Conservation (phyloP, 345 rosid genomes). For the Heritiera littoralis region DNA sequence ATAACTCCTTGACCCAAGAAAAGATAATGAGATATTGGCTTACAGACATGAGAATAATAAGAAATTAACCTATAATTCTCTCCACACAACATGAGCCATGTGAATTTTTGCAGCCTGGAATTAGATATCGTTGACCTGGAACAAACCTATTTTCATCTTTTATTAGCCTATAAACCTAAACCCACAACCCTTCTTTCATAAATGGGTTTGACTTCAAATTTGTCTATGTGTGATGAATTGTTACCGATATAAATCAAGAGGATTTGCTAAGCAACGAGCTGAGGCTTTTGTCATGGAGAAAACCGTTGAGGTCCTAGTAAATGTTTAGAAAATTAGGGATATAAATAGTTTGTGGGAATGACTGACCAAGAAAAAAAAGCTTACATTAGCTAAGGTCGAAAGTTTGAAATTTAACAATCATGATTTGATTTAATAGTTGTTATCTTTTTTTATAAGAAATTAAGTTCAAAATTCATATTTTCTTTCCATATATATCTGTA, state of each 20-base stretch:
- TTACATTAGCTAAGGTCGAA: neutral
- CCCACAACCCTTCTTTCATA: constrained; percentile 3
- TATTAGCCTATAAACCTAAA: constrained; percentile 2
- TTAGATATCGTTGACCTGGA: neutral
- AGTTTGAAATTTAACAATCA: neutral
- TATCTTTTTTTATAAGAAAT: too few relatives aligned
- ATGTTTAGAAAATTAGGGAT: too few relatives aligned
- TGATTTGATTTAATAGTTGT: too few relatives aligned
- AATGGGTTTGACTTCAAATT: neutral
- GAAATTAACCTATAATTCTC: neutral
- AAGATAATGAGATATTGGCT: neutral
- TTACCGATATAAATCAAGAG: too few relatives aligned
- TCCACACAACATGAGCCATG: neutral
- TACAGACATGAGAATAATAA: neutral
- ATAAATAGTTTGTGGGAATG: neutral
- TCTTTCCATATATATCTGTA: too few relatives aligned
- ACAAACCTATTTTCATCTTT: neutral
- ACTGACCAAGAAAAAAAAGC: neutral
- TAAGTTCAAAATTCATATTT: too few relatives aligned
- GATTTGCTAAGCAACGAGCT: too few relatives aligned
- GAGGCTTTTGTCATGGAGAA: too few relatives aligned
- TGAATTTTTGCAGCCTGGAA: neutral
- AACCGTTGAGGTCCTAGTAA: too few relatives aligned
- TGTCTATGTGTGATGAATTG: too few relatives aligned
- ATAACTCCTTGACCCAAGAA: neutral